phyloP scores from a whole-genome alignment of 1,284 basidiomycete genomes.

The Sporisorium sorghi region DNA sequence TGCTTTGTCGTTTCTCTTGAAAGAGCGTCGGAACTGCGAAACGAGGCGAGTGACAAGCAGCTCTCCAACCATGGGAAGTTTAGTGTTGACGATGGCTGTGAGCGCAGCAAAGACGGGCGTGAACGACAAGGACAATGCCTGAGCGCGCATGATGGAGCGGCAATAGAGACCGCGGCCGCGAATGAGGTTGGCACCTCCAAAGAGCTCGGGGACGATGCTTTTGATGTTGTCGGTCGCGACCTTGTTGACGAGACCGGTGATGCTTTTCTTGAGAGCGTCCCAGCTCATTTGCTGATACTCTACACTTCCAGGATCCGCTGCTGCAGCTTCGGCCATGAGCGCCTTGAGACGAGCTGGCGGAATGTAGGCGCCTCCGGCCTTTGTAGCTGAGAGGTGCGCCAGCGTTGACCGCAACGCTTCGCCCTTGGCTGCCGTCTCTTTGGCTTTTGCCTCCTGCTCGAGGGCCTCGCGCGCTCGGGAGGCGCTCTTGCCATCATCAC shows the following conservation, averaged over 20 bases:
- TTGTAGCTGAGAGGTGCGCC: constrained; percentile 69
- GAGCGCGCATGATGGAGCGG: constrained; percentile 96
- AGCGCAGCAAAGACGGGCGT: constrained; percentile 96
- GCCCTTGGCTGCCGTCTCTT: constrained; percentile 43
- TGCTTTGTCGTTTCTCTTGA: constrained; percentile 98
- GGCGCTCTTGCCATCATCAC: constrained; percentile 10
- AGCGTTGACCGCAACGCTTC: constrained; percentile 57
- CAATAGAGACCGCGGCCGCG: constrained; percentile 67
- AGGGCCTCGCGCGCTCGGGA: constrained; percentile 13
- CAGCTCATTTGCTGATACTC: constrained; percentile 95
- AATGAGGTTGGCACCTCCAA: constrained; percentile 67
- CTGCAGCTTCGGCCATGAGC: constrained; percentile 83
- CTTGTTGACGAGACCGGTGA: constrained; percentile 99
- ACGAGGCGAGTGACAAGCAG: constrained; percentile 87
- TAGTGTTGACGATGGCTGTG: constrained; percentile 95
- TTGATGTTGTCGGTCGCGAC: constrained; percentile 89
- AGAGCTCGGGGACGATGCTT: constrained; percentile 85
- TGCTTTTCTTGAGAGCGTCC: constrained; percentile 97
- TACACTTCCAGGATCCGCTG: constrained; percentile 83
- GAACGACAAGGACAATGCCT: constrained; percentile 94
- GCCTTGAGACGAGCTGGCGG: constrained; percentile 89
- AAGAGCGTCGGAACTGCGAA: constrained; percentile 92
- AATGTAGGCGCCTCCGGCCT: constrained; percentile 94
- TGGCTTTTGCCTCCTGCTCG: constrained; percentile 23
- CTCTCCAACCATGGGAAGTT: constrained; percentile 95